Evolutionary conservation across 768 basidiomycete genomes (phyloP).

Genomic region (Austroboletus festivus): DNA sequence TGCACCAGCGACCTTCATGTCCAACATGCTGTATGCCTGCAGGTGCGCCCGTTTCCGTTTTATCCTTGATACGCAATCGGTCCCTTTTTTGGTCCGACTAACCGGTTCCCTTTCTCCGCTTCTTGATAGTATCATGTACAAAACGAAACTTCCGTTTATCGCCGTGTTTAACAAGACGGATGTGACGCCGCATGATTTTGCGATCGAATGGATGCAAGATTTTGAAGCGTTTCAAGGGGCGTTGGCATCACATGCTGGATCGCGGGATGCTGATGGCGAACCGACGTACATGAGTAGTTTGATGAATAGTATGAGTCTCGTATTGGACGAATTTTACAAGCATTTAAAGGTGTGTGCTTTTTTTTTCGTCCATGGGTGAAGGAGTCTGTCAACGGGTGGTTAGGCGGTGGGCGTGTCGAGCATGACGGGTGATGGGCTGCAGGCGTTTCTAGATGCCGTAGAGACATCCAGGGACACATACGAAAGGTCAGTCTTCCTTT

Average conservation of each 20-base stretch:
- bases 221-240: slow-evolving; percentile 95
- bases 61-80: not conserved
- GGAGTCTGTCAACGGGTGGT: not conserved
- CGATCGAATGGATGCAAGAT: slow-evolving; percentile 97
- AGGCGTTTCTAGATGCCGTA: slow-evolving; percentile 89
- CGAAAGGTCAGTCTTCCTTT: slow-evolving; percentile 57
- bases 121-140: slow-evolving; percentile 81
- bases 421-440: slow-evolving; percentile 90
- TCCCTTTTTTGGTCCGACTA: not conserved
- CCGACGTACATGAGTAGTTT: slow-evolving; percentile 97
- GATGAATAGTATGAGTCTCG: slow-evolving; percentile 99
- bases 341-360: slow-evolving; percentile 70
- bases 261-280: slow-evolving; percentile 78
- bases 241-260: slow-evolving; percentile 64
- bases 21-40: slow-evolving; percentile 99
- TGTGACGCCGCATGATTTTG: slow-evolving; percentile 85
- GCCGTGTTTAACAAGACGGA: slow-evolving; percentile 99
- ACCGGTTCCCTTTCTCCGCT: not conserved
- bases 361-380: not conserved
- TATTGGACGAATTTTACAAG: slow-evolving; percentile 97
- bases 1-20: slow-evolving; percentile 98
- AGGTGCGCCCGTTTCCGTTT: slow-evolving; percentile 45
- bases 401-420: slow-evolving; percentile 96
- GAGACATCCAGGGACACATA: slow-evolving; percentile 86
- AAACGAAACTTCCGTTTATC: slow-evolving; percentile 95